Conservation (phyloP, 1,284 basidiomycete species). For the Phellopilus nigrolimitatus region DNA sequence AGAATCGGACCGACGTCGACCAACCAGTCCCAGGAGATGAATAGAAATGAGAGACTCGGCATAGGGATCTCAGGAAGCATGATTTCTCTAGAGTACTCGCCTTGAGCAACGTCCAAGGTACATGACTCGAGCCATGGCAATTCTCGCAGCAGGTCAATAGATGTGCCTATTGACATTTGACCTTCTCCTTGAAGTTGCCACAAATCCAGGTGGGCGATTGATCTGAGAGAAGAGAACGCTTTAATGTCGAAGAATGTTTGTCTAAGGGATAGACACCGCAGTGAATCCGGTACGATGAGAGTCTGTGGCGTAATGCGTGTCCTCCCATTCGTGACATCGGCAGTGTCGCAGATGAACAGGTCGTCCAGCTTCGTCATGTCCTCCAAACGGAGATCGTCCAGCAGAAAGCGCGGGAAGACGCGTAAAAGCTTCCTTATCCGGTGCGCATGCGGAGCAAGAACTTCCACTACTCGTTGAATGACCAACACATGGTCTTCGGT, state of each 20-base stretch:
- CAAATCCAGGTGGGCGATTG: slow-evolving; percentile 17
- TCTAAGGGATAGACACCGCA: slow-evolving; percentile 17
- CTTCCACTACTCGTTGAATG: slow-evolving; percentile 12
- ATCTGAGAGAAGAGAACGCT: slow-evolving; percentile 18
- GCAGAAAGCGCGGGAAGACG: slow-evolving; percentile 17
- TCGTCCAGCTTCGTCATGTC: slow-evolving; percentile 19
- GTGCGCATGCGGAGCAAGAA: slow-evolving; percentile 18
- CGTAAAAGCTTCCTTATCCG: slow-evolving; percentile 20
- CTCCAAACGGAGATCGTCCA: slow-evolving; percentile 14
- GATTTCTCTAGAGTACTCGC: slow-evolving; percentile 2
- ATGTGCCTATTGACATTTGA: slow-evolving; percentile 17
- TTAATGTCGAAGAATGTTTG: slow-evolving; percentile 20
- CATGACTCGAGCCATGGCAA: slow-evolving; percentile 19
- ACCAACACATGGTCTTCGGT: slow-evolving; percentile 11
- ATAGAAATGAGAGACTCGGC: slow-evolving; percentile 19
- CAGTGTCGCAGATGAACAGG: slow-evolving; percentile 19
- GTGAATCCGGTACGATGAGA: slow-evolving; percentile 15
- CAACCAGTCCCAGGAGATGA: slow-evolving; percentile 22
- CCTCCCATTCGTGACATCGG: slow-evolving; percentile 12
- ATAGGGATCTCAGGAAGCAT: slow-evolving; percentile 11
- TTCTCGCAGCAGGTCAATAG: slow-evolving; percentile 11
- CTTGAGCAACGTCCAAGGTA: slow-evolving; percentile 19
- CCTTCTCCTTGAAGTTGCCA: slow-evolving; percentile 21
- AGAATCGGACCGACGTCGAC: slow-evolving; percentile 21
- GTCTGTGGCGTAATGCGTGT: slow-evolving; percentile 1